Conservation (phyloP, 495 filamentous ascomycete species). For the Aspergillus haitiensis region DNA sequence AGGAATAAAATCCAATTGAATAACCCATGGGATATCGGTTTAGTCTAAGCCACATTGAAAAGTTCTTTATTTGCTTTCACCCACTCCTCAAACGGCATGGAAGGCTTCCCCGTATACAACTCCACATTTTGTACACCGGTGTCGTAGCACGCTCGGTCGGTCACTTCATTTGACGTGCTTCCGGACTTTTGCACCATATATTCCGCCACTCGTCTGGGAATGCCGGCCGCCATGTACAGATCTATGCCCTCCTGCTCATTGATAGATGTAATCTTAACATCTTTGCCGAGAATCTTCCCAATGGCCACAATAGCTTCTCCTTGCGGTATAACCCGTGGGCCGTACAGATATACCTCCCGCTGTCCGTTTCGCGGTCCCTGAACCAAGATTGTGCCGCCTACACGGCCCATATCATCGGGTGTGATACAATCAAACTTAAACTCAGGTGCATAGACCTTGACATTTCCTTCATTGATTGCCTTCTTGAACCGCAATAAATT, state of each 20-base stretch:
- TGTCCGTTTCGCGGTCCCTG: neutral
- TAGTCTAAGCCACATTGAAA: neutral
- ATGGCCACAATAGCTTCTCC: neutral
- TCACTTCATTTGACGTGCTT: neutral
- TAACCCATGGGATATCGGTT: no score
- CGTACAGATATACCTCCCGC: neutral
- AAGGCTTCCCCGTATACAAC: neutral
- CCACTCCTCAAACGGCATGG: neutral
- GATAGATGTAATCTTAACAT: neutral
- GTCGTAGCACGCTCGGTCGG: neutral
- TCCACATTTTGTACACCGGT: neutral
- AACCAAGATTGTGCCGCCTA: neutral
- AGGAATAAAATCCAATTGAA: no score
- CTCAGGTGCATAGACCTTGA: neutral
- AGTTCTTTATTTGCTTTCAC: neutral
- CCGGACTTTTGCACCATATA: neutral
- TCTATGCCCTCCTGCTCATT: neutral
- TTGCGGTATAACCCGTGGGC: neutral
- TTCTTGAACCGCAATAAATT: neutral
- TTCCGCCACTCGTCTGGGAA: neutral
- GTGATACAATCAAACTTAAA: constrained; percentile 1
- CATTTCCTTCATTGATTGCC: neutral
- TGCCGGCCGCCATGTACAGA: neutral
- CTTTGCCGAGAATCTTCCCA: neutral
- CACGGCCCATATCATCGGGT: neutral